Evolutionary conservation across 306 rosid species (phyloP).

Genomic region (Rubus idaeus): DNA sequence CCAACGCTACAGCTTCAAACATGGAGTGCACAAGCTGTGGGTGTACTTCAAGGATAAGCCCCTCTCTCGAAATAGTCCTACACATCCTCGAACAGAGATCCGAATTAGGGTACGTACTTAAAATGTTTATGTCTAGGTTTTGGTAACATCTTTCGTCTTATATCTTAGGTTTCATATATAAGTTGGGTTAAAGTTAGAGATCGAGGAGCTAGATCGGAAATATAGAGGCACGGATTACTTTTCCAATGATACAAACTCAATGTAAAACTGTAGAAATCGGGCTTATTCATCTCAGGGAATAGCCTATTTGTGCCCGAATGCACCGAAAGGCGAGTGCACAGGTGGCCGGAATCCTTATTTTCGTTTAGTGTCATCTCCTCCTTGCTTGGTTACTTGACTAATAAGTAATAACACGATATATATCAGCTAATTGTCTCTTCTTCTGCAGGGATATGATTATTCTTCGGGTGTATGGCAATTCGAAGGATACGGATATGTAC

Average conservation of each 20-base stretch:
- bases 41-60: conserved; percentile 16
- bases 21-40: conserved; percentile 14
- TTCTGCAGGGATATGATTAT: conserved; percentile 40
- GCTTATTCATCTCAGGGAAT: neutral
- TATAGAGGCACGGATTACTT: too few relatives aligned
- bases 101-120: neutral
- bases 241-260: too few relatives aligned
- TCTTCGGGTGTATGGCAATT: conserved; percentile 54
- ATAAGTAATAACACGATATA: neutral
- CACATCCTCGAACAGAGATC: conserved; percentile 22
- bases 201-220: too few relatives aligned
- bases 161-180: too few relatives aligned
- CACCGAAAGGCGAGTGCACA: too few relatives aligned
- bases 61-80: conserved; percentile 6
- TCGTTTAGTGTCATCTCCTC: neutral
- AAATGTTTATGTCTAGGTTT: neutral
- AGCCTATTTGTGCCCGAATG: too few relatives aligned
- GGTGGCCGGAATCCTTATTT: too few relatives aligned
- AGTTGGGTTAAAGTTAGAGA: too few relatives aligned
- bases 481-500: conserved; percentile 49
- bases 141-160: neutral
- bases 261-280: too few relatives aligned
- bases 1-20: conserved; percentile 1
- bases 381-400: neutral
- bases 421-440: neutral